Evolutionary conservation across 495 filamentous ascomycete genomes (phyloP).

Genomic region (Xylaria nigripes): DNA sequence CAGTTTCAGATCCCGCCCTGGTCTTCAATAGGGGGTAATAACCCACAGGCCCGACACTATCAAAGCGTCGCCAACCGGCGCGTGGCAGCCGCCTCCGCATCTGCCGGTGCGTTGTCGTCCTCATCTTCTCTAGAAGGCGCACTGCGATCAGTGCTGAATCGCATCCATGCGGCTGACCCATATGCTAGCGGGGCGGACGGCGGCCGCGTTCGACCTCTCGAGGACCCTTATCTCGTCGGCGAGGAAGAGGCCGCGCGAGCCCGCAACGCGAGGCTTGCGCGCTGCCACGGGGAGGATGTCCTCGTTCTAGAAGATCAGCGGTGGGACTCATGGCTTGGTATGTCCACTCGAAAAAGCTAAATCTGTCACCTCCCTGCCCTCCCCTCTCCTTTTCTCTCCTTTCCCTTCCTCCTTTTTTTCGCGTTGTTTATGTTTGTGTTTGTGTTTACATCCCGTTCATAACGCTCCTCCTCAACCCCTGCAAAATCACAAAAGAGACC

Average conservation of each 20-base stretch:
- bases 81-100: conserved; percentile 23
- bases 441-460: not conserved
- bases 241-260: conserved; percentile 42
- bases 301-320: conserved; percentile 37
- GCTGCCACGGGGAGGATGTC: conserved; percentile 39
- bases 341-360: too few relatives aligned
- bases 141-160: conserved; percentile 18
- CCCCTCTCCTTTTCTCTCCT: not conserved
- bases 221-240: conserved; percentile 47
- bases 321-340: conserved; percentile 44
- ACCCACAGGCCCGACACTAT: conserved; percentile 42
- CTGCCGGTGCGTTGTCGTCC: not conserved
- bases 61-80: conserved; percentile 42
- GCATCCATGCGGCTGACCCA: conserved; percentile 13
- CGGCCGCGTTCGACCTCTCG: conserved; percentile 33
- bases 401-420: not conserved
- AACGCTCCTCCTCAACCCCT: too few relatives aligned
- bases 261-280: conserved; percentile 34
- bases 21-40: conserved; percentile 30
- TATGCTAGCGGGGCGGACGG: conserved; percentile 11
- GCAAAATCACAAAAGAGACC: too few relatives aligned
- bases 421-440: not conserved
- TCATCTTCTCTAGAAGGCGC: conserved; percentile 18
- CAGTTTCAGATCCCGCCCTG: conserved; percentile 38
- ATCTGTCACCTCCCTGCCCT: too few relatives aligned